Percentiles rank a stretch among this genome's conserved stretches.
Evolutionary conservation across 306 rosid genomes (phyloP).

Genomic region (Medicago lupulina): DNA sequence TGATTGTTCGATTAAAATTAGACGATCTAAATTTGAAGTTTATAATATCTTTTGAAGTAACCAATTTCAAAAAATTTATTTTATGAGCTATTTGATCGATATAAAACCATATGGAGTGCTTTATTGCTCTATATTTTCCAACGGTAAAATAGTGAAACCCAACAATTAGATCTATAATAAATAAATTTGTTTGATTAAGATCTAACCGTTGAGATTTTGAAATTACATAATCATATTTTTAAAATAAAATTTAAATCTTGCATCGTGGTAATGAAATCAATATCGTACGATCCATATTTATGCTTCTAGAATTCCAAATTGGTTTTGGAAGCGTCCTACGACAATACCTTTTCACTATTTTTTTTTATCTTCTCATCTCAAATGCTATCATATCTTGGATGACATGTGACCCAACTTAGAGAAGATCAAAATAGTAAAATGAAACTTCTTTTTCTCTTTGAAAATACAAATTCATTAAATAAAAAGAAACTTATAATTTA

Average conservation of each 20-base stretch:
- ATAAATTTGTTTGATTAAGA: neutral
- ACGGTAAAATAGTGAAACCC: neutral
- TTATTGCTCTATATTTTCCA: neutral
- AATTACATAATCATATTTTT: neutral
- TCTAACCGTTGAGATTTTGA: neutral
- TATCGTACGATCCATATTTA: neutral
- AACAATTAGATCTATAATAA: neutral
- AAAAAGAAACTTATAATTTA: too few species aligned
- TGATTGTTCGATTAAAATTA: neutral
- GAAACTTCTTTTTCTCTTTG: too few species aligned
- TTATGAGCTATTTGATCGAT: neutral
- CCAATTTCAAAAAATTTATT: neutral
- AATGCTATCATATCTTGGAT: too few species aligned
- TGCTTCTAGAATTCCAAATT: neutral
- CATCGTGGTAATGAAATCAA: neutral
- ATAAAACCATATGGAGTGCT: neutral
- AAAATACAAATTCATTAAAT: too few species aligned
- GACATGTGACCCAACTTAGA: too few species aligned
- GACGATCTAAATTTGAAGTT: neutral
- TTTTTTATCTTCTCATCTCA: too few species aligned
- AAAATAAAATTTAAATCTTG: neutral
- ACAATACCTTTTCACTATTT: too few species aligned
- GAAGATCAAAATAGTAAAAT: too few species aligned
- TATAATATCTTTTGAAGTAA: neutral
- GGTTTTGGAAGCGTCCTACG: neutral